Percentiles rank a stretch among this genome's conserved stretches.
These are phyloP conservation scores for Carex myosuroides DNA, from an alignment of 176 grass and related monocot species.

Conservation along the genomic window DNA sequence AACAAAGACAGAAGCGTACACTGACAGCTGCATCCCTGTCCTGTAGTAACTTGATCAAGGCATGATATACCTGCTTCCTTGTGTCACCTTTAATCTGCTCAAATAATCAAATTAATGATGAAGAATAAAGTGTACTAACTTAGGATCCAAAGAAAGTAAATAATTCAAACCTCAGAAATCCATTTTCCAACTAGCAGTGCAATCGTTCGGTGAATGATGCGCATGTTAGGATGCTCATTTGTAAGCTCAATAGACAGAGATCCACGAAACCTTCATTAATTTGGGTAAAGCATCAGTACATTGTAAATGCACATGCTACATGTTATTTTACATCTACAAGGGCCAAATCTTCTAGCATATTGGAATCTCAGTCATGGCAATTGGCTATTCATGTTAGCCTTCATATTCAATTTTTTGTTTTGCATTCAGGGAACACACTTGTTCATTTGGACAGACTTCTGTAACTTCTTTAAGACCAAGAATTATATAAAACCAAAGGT, in stretches of 20 bases:
- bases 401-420: background rate
- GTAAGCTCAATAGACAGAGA: conserved; percentile 84
- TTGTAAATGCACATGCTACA: background rate
- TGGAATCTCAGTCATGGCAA: background rate
- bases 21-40: conserved; percentile 77
- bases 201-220: conserved; percentile 88
- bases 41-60: conserved; percentile 86
- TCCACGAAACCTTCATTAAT: conserved; percentile 68
- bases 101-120: conserved; percentile 29
- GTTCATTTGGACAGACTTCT: conserved; percentile 7
- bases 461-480: conserved; percentile 12
- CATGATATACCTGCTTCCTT: conserved; percentile 70
- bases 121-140: background rate
- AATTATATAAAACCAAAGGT: conserved; percentile 14
- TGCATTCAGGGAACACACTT: background rate
- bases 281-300: background rate
- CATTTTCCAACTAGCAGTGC: conserved; percentile 88
- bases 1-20: conserved; percentile 44
- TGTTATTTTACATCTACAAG: background rate
- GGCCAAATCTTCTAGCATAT: background rate
- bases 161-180: conserved; percentile 83
- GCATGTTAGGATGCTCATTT: conserved; percentile 91
- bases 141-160: conserved; percentile 28
- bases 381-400: background rate
- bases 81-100: conserved; percentile 90